Percentiles rank a stretch among this genome's conserved stretches.
Conservation (phyloP, 192 early-diverging fungal genomes). For the Mortierella hygrophila region DNA sequence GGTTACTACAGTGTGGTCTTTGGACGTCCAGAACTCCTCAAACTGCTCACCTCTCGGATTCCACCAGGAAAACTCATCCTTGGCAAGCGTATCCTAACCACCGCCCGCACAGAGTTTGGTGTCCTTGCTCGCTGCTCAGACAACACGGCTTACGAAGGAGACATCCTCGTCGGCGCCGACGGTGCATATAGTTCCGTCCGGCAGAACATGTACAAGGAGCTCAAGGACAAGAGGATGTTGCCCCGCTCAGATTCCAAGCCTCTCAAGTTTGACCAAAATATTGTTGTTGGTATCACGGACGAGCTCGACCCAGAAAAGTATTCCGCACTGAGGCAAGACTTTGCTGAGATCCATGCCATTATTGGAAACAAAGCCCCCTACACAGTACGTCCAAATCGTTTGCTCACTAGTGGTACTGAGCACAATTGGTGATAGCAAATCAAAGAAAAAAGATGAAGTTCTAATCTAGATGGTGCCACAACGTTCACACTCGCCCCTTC, state of each 20-base stretch:
- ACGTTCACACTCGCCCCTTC: background rate
- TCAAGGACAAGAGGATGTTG: constrained; percentile 34
- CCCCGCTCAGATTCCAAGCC: constrained; percentile 38
- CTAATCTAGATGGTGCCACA: background rate
- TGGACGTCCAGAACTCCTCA: constrained; percentile 44
- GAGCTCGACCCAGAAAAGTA: constrained; percentile 31
- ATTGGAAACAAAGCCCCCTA: constrained; percentile 47
- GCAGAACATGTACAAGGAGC: constrained; percentile 41
- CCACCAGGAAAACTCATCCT: constrained; percentile 27
- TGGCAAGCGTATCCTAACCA: constrained; percentile 40
- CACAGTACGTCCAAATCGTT: constrained; percentile 21
- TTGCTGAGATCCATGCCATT: constrained; percentile 27
- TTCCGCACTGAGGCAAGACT: constrained; percentile 18
- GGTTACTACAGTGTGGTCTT: constrained; percentile 38
- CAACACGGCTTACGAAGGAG: constrained; percentile 35
- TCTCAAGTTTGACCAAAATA: constrained; percentile 54
- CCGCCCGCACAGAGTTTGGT: constrained; percentile 32
- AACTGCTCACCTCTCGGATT: constrained; percentile 29
- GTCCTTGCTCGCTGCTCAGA: constrained; percentile 43
- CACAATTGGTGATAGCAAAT: background rate
- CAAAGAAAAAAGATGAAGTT: background rate
- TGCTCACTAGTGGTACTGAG: background rate
- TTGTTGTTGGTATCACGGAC: constrained; percentile 50
- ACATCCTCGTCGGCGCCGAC: constrained; percentile 55
- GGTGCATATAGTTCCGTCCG: constrained; percentile 54